Base-by-base conservation (phyloP, 2,329 filamentous ascomycete species). In the Phialocephala sp. region DNA sequence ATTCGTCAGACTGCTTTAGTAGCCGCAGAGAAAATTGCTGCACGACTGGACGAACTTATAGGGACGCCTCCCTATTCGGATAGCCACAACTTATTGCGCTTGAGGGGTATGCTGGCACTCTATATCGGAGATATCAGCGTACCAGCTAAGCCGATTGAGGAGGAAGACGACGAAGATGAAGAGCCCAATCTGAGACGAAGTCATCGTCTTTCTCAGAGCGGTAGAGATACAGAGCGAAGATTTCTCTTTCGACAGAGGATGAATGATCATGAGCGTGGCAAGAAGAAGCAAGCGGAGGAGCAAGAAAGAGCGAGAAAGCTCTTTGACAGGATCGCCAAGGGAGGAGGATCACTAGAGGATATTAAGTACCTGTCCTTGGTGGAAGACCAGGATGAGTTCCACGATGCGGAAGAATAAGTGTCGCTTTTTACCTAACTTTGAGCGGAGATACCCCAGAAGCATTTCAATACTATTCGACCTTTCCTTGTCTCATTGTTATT, bases 31-130 rank as follows among this genome's bases (percentile, higher is more conserved):
- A 83, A 86, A 20, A 85, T 97, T 62, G 87, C 88, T 3, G 79
- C 81, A 6, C 85, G 88, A 35, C 88, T 97, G 82, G 91, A 96
- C 73, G 83, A 85, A 54, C 73, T 93, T 35, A 85, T 96, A 77
- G 82, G 85, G 50, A 88, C 85, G 41, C 83, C 87, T 27, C 92
- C 92, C 0, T 97, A 89, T 74, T 87, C 88, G 36, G 87, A 88
- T 64, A 89, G 88, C 71, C 77, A 81, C 4, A 86, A 89, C 66
- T 79, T 97, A 66, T 80, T 94, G 55, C 82, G 89, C 57, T 79
- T 97, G 27, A 84, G 92, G 60, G 93, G 86, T 9, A 92, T 93
- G 84, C 79, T 93, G 6, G 86, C 87, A 0, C 80, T 95, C 18
- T 97, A 92, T 83, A 81, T 92, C 18, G 90, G 85, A 8, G 92